Evolutionary conservation across 768 basidiomycete species (phyloP).

Genomic region (Amanita molliuscula): DNA sequence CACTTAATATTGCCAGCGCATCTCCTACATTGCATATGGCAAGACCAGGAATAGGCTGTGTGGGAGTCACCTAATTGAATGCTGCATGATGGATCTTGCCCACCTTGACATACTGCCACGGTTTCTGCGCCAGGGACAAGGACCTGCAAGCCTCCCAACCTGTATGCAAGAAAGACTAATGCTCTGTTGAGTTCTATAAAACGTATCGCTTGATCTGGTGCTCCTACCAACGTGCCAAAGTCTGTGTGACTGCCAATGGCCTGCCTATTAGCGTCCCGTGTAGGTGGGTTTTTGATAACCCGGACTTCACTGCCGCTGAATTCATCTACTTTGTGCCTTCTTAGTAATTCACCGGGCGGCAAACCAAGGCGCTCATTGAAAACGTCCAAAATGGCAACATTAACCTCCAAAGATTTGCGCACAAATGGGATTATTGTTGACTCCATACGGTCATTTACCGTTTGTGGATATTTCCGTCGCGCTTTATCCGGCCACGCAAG

Average conservation of each 20-base stretch:
- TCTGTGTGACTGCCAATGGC: constrained; percentile 52
- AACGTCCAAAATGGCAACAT: too few species aligned
- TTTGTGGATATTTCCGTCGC: constrained; percentile 46
- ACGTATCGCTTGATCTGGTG: constrained; percentile 34
- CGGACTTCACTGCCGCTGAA: constrained; percentile 50
- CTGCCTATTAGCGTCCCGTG: constrained; percentile 24
- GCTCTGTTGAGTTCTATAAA: constrained; percentile 11
- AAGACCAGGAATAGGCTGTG: constrained; percentile 41
- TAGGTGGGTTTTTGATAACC: constrained; percentile 34
- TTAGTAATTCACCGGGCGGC: constrained; percentile 36
- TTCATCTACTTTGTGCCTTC: constrained; percentile 35
- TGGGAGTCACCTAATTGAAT: not conserved
- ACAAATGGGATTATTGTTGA: too few species aligned
- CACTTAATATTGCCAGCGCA: constrained; percentile 50
- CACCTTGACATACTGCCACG: constrained; percentile 65
- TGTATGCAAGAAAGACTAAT: constrained; percentile 63
- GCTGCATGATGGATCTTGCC: constrained; percentile 6
- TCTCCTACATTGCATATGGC: constrained; percentile 58
- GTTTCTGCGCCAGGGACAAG: constrained; percentile 46
- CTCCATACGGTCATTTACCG: constrained; percentile 40
- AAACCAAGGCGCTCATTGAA: constrained; percentile 50
- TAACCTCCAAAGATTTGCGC: constrained; percentile 48
- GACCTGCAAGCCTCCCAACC: constrained; percentile 61
- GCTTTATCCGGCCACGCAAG: constrained; percentile 44
- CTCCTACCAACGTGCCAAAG: too few species aligned